phyloP scores from a whole-genome alignment of 1,284 basidiomycete species.

The Ustilago tritici region DNA sequence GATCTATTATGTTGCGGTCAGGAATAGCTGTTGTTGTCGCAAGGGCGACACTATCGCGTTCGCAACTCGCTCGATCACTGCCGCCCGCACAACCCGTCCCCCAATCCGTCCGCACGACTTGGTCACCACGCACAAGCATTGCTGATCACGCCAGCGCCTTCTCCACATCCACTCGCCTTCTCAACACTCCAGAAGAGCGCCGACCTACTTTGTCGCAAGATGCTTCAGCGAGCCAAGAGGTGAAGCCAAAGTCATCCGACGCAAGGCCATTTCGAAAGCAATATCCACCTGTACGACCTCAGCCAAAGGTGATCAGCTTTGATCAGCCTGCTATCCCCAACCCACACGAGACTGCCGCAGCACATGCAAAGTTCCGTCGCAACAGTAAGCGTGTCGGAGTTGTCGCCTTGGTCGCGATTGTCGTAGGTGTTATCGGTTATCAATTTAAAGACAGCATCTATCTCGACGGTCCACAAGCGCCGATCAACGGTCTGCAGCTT shows the following conservation, averaged over 20 bases:
- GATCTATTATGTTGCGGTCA: conserved; percentile 23
- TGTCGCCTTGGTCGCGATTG: conserved; percentile 13
- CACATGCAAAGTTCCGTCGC: conserved; percentile 60
- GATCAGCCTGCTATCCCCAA: conserved; percentile 67
- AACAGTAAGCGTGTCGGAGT: conserved; percentile 31
- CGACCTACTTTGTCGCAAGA: conserved; percentile 14
- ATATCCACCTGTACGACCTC: conserved; percentile 57
- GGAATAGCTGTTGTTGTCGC: conserved; percentile 10
- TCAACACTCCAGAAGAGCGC: background rate
- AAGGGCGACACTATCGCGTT: conserved; percentile 5
- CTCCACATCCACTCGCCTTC: conserved; percentile 7
- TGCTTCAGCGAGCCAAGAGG: background rate
- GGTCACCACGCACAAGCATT: background rate
- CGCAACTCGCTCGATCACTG: background rate
- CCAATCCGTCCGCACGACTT: background rate
- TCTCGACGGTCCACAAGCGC: conserved; percentile 46
- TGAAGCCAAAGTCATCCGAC: conserved; percentile 15
- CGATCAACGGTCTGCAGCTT: conserved; percentile 44
- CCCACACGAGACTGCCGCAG: conserved; percentile 62
- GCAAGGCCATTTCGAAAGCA: conserved; percentile 51
- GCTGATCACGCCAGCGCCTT: conserved; percentile 16
- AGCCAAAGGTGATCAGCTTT: conserved; percentile 62
- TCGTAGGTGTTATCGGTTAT: conserved; percentile 41
- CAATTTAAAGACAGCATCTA: conserved; percentile 39
- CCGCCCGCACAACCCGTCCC: background rate